These are phyloP conservation scores for Neurospora sp. DNA, from an alignment of 495 filamentous ascomycete genomes.

Conservation along the genomic window DNA sequence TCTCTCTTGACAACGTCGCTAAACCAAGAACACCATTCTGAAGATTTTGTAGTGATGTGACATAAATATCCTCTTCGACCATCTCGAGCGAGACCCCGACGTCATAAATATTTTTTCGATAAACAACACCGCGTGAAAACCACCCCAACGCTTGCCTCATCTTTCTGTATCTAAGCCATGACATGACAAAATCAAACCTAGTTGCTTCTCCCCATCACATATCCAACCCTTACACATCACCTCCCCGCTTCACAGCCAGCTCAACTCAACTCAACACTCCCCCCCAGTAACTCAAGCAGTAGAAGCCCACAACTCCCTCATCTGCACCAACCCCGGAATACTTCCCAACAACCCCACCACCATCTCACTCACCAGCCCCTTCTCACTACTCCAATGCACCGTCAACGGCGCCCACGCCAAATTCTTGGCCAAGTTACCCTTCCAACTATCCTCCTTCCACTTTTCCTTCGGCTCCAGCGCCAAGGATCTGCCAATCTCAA, in stretches of 20 bases:
- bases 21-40: neutral
- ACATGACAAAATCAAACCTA: neutral
- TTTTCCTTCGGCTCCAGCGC: constrained; percentile 35
- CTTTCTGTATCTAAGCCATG: neutral
- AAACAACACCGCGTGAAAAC: neutral
- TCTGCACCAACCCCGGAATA: constrained; percentile 55
- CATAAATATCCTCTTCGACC: no score
- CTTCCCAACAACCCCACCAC: constrained; percentile 54
- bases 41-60: neutral
- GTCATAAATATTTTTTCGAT: neutral
- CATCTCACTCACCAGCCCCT: constrained; percentile 50
- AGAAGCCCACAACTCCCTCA: constrained; percentile 54
- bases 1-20: neutral
- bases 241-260: neutral
- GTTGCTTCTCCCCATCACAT: neutral
- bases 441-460: constrained; percentile 28
- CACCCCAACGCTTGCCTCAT: neutral
- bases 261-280: neutral
- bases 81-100: neutral
- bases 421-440: constrained; percentile 35
- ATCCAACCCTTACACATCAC: neutral
- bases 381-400: constrained; percentile 73
- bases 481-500: constrained; percentile 61
- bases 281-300: constrained; percentile 15
- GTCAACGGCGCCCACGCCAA: constrained; percentile 48